phyloP scores from a whole-genome alignment of 2,329 filamentous ascomycete genomes.

The Colletotrichum acutatum region DNA sequence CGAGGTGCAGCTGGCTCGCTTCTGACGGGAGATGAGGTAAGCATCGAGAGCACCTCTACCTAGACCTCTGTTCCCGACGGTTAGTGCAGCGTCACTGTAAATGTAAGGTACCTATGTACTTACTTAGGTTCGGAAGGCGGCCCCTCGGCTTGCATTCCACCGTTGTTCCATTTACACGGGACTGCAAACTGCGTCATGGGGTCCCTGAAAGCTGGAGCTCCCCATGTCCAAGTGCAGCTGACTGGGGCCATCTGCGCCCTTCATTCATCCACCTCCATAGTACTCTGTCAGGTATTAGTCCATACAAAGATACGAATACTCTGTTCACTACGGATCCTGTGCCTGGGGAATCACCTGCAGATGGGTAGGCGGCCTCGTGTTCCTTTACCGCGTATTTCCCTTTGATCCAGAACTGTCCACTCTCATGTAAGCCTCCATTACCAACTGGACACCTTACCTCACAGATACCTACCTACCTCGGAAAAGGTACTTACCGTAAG shows the following conservation, averaged over 20 bases:
- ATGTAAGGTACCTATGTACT: neutral
- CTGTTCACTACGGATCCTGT: neutral
- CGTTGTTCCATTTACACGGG: slow-evolving; percentile 21
- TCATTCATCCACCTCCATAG: neutral
- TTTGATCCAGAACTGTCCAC: neutral
- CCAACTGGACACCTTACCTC: neutral
- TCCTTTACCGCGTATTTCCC: slow-evolving; percentile 1
- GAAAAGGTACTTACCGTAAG: neutral
- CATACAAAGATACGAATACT: too few relatives aligned
- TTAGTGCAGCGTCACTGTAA: too few relatives aligned
- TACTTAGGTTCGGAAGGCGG: neutral
- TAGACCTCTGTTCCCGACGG: too few relatives aligned
- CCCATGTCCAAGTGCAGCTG: slow-evolving; percentile 8
- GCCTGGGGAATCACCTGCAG: neutral
- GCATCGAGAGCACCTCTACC: neutral
- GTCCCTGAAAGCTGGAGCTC: slow-evolving; percentile 19
- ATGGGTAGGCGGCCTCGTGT: neutral
- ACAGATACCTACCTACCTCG: neutral
- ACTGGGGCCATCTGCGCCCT: slow-evolving; percentile 17
- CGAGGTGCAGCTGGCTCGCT: neutral
- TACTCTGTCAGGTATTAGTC: too few relatives aligned
- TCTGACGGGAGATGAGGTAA: slow-evolving; percentile 2
- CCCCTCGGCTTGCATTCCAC: neutral
- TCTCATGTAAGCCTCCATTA: neutral
- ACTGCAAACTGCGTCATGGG: slow-evolving; percentile 30